Percentiles rank a stretch among this genome's conserved stretches.
Conservation (phyloP, 768 basidiomycete genomes). For the Lactifluus rugatus region DNA sequence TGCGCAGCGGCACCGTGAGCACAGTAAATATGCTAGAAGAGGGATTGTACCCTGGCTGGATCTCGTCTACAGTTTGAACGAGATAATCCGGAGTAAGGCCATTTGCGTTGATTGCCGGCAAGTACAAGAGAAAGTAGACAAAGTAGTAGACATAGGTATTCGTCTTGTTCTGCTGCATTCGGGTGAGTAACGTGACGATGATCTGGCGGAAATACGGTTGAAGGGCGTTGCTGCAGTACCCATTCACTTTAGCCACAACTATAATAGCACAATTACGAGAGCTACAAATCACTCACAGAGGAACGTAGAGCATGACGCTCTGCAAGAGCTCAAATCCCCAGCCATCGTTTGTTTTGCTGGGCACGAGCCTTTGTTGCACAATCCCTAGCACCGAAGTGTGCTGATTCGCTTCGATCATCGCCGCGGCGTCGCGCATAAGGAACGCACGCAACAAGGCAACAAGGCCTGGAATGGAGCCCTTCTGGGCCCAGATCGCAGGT, state of each 20-base stretch:
- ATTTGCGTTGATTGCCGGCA: conserved; percentile 63
- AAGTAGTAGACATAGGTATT: conserved; percentile 81
- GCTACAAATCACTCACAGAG: conserved; percentile 48
- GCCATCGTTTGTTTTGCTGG: conserved; percentile 76
- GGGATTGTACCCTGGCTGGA: conserved; percentile 67
- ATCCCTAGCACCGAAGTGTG: conserved; percentile 75
- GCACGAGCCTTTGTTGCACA: conserved; percentile 81
- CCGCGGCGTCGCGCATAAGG: conserved; percentile 54
- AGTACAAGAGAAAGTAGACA: conserved; percentile 65
- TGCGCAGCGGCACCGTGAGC: conserved; percentile 20
- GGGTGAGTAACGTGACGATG: conserved; percentile 68
- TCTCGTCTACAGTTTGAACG: conserved; percentile 66
- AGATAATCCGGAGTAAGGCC: conserved; percentile 73
- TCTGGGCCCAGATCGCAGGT: conserved; percentile 83
- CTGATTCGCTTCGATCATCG: conserved; percentile 65
- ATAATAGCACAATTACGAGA: not conserved
- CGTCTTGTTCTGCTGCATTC: conserved; percentile 83
- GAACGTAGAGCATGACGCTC: conserved; percentile 58
- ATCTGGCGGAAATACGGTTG: conserved; percentile 66
- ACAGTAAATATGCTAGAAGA: not conserved
- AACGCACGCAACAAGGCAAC: conserved; percentile 83
- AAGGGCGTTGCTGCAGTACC: conserved; percentile 42
- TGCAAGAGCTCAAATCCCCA: conserved; percentile 90
- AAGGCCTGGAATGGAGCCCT: conserved; percentile 90
- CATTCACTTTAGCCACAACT: not conserved